Evolutionary conservation across 129 eudicot genomes (phyloP).

Genomic region (Artemisia argyi): DNA sequence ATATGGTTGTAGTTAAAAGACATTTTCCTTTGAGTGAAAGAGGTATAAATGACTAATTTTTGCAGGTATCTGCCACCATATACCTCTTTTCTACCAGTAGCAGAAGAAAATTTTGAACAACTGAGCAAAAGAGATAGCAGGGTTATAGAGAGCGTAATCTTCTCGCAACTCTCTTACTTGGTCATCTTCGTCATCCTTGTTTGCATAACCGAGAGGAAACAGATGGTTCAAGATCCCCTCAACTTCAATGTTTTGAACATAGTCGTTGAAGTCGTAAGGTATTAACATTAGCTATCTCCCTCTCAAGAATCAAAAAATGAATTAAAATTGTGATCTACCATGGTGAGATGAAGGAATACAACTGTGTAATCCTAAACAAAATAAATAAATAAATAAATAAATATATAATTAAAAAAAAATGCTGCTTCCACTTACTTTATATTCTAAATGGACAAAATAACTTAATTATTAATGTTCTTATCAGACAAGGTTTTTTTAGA

Average conservation of each 20-base stretch:
- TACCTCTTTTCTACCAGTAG: constrained; percentile 48
- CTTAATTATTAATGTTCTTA: not conserved
- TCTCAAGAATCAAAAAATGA: not conserved
- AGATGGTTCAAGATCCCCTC: constrained; percentile 61
- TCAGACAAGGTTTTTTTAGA: not conserved
- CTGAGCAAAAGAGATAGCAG: constrained; percentile 6
- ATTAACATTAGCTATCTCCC: not conserved
- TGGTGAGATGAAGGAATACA: not conserved
- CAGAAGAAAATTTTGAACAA: constrained; percentile 16
- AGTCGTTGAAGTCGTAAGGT: constrained; percentile 70
- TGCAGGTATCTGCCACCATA: constrained; percentile 80
- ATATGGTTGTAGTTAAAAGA: not conserved
- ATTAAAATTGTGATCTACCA: not conserved
- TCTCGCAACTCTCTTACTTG: constrained; percentile 59
- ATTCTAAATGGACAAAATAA: not conserved
- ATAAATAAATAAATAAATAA: too few species aligned
- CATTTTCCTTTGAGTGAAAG: not conserved
- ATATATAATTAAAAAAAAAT: too few species aligned
- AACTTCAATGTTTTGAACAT: constrained; percentile 67
- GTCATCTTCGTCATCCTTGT: constrained; percentile 46
- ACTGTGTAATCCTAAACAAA: not conserved
- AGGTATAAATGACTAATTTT: not conserved
- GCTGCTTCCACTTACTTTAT: not conserved
- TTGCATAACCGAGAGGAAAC: constrained; percentile 64
- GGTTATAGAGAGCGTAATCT: constrained; percentile 31